A percentile compares a stretch with the other conserved stretches of the same genome.
These are phyloP conservation scores for Comarum palustre DNA, from an alignment of 306 rosid genomes.

Conservation along the genomic window DNA sequence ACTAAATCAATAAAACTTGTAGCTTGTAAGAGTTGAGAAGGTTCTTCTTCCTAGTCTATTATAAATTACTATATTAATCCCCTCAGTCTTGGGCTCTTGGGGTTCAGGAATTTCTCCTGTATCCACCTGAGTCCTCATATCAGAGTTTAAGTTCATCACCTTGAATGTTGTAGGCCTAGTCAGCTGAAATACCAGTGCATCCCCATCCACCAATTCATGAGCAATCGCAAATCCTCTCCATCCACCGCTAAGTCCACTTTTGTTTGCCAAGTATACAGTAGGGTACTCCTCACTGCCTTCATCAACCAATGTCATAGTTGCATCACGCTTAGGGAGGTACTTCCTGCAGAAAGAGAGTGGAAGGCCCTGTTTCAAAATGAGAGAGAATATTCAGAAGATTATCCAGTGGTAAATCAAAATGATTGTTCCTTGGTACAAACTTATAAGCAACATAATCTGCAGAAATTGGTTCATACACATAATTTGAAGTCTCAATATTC, in stretches of 20 bases:
- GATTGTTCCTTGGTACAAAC: not conserved
- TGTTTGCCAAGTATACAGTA: conserved; percentile 49
- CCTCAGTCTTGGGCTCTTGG: not conserved
- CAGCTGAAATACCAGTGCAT: conserved; percentile 70
- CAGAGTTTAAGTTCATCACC: conserved; percentile 41
- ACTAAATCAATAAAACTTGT: not conserved
- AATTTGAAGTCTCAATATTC: not conserved
- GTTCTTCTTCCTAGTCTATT: not conserved
- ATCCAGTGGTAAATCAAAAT: not conserved
- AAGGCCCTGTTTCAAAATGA: conserved; percentile 52
- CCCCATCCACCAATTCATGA: conserved; percentile 72
- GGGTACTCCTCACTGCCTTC: conserved; percentile 54
- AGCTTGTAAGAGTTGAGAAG: not conserved
- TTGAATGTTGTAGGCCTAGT: conserved; percentile 53
- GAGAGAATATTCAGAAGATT: not conserved
- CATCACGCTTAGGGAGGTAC: conserved; percentile 47
- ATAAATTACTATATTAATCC: not conserved
- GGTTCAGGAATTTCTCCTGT: not conserved
- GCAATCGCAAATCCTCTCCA: conserved; percentile 82
- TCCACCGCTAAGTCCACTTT: conserved; percentile 70
- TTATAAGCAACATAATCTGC: not conserved
- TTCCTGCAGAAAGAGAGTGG: conserved; percentile 46
- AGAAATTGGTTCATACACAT: too few species aligned
- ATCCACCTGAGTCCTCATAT: not conserved
- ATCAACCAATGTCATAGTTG: conserved; percentile 47